Conservation (phyloP, 495 filamentous ascomycete genomes). For the Parmelia sp. region DNA sequence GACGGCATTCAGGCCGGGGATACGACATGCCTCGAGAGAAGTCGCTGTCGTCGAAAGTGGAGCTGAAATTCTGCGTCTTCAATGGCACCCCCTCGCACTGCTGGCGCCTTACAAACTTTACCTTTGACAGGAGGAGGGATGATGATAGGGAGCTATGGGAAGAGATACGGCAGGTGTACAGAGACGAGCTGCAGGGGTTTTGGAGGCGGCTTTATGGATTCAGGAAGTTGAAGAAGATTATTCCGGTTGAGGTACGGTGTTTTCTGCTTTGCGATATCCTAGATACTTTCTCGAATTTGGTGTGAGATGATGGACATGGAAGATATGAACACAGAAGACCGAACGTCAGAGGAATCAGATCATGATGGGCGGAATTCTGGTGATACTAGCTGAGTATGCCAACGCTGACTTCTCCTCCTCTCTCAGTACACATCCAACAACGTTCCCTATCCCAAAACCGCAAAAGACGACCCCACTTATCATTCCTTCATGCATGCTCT, state of each 20-base stretch:
- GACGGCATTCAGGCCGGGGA: conserved; percentile 15
- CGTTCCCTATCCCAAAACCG: conserved; percentile 19
- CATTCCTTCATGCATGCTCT: conserved; percentile 24
- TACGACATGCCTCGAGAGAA: conserved; percentile 21
- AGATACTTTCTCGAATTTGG: background rate
- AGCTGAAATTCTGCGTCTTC: conserved; percentile 25
- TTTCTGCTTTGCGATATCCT: background rate
- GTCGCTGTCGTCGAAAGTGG: conserved; percentile 11
- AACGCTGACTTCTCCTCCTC: conserved; percentile 5
- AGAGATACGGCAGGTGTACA: conserved; percentile 22
- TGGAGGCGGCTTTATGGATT: conserved; percentile 24
- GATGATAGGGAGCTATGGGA: conserved; percentile 27
- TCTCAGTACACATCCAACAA: conserved; percentile 23
- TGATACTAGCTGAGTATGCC: background rate
- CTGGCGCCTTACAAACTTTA: conserved; percentile 20
- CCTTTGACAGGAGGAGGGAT: conserved; percentile 24
- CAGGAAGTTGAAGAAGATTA: conserved; percentile 23
- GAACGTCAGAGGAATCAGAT: background rate
- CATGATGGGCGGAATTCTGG: background rate
- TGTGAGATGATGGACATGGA: background rate
- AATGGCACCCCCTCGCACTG: conserved; percentile 13
- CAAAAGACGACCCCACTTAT: conserved; percentile 20
- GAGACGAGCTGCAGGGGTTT: conserved; percentile 18
- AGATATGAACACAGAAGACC: background rate
- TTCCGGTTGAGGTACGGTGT: conserved; percentile 21